Base-by-base conservation (phyloP, 2,329 filamentous ascomycete species). In the Penicillium hesseltinei region DNA sequence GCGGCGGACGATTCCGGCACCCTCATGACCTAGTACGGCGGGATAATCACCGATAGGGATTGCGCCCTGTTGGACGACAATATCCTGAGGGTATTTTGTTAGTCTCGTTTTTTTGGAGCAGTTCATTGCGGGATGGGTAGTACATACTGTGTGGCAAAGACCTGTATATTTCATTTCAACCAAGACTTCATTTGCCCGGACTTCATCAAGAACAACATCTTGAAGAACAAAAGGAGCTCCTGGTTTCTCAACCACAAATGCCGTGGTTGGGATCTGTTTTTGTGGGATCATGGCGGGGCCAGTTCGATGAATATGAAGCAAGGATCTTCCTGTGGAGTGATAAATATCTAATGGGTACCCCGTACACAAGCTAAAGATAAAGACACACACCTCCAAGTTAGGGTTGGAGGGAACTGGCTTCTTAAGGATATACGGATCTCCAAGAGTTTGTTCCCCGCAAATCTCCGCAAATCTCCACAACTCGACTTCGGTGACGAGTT, bases 81-180 rank as follows among this genome's bases (percentile, higher is more conserved):
- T 57, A 49, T 72, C 69, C 69, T 67, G 52, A 17, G 5, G 11
- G 35, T 43, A 31, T 43, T 11, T 33, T 15, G 10, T 38, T 27
- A 35, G 31, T 11, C 0, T 21, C 5, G 10, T 25, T 36, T 19
- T 9, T 31, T 11, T n/a, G 27, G 27, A 9, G 23, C 3, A 21
- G 25, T 19, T 47, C 29, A n/a, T 38, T 42, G 10, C 11, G 17
- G 21, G 35, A 15, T 31, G 47, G 17, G n/a, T 23, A 17, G 5
- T 21, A 57, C 64, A 35, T 59, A 70, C 69, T 23, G 67, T 71
- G 38, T 72, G 67, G 47, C 73, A 75, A 19, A 75, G 51, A 1
- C 73, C 72, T 0, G 72, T 71, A 27, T 69, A 71, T 55, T 70
- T 72, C 61, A 75, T 74, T 49, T 73, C 67, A 15, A 75, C 64